Percentiles rank a stretch among this genome's conserved stretches.
Conservation (phyloP, 2,329 filamentous ascomycete genomes). For the Aureobasidium pullulans region DNA sequence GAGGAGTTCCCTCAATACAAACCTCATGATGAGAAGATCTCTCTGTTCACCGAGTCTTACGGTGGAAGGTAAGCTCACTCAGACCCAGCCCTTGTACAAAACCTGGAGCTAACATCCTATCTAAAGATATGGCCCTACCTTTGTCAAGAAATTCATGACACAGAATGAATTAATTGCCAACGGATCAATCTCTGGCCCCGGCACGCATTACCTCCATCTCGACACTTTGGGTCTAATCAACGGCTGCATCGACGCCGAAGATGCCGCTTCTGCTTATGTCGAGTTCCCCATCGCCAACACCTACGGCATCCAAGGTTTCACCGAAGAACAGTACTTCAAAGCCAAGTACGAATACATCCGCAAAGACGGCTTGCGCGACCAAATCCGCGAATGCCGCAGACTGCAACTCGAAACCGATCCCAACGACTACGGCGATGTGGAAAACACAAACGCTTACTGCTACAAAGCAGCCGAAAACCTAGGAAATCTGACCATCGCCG, state of each 20-base stretch:
- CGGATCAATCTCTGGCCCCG: conserved; percentile 35
- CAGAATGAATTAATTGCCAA: conserved; percentile 50
- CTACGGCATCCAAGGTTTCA: conserved; percentile 47
- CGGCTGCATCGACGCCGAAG: conserved; percentile 47
- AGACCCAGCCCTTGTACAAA: too few relatives aligned
- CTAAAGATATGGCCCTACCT: conserved; percentile 34
- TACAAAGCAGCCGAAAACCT: conserved; percentile 31
- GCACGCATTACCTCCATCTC: conserved; percentile 42
- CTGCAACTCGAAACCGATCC: conserved; percentile 44
- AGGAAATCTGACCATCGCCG: conserved; percentile 35
- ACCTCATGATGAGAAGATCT: conserved; percentile 45
- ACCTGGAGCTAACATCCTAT: too few relatives aligned
- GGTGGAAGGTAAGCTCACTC: conserved; percentile 39
- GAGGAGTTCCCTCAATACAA: conserved; percentile 29
- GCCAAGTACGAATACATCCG: conserved; percentile 38
- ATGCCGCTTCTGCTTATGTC: conserved; percentile 35
- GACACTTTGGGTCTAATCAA: conserved; percentile 49
- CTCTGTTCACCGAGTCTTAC: conserved; percentile 64
- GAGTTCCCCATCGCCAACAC: conserved; percentile 48
- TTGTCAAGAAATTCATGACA: conserved; percentile 51
- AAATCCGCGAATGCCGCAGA: conserved; percentile 44
- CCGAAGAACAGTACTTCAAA: conserved; percentile 38
- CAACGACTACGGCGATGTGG: conserved; percentile 36
- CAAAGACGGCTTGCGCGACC: conserved; percentile 47
- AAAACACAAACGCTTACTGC: conserved; percentile 26